Base-by-base conservation (phyloP, 495 filamentous ascomycete species). In the Penicillium paradoxum region DNA sequence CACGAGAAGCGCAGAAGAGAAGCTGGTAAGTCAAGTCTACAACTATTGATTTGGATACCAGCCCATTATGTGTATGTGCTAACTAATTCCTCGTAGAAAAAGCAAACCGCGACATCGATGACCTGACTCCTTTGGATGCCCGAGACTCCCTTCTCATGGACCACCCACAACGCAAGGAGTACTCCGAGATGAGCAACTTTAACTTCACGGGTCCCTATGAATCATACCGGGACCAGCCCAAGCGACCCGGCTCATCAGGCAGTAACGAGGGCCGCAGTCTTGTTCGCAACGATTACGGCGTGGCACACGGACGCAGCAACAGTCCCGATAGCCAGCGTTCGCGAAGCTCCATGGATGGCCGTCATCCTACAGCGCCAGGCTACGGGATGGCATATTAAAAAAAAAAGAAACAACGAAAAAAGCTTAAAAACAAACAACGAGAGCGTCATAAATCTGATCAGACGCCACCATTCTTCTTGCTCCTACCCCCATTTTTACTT, bases 101-200 rank as follows among this genome's bases (percentile, higher is more conserved):
- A 78, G 64, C 83, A 33, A 84, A 87, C 55, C 85, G 86, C 50
- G 89, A 93, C 60, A 76, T 90, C 33, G 91, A 96, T 68, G 84
- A 86, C 52, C 82, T 97, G 33, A 97, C 93, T 4, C 87, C 93
- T 10, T 75, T 98, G 25, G 90, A 92, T 60, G 86, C 92, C 0
- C 87, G 90, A 54, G 95, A 96, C 67, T 93, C 90, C 11, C 81
- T 98, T 7, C 83, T 98, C 37, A 85, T 91, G 60, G 73, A 79
- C 10, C 66, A 73, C 39, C 72, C 57, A 33, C 64, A 59, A 43
- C 65, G 63, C 53, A 70, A 65, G 34, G 70, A 79, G 15, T 67
- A 65, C 38, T 62, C 71, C 33, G 70, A 75, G 25, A 67, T 76
- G 61, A 75, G 72, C 67, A 73, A 74, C 37, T 79, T 78, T 67